Conservation (phyloP, 1,284 basidiomycete genomes). For the Caloboletus inedulis region DNA sequence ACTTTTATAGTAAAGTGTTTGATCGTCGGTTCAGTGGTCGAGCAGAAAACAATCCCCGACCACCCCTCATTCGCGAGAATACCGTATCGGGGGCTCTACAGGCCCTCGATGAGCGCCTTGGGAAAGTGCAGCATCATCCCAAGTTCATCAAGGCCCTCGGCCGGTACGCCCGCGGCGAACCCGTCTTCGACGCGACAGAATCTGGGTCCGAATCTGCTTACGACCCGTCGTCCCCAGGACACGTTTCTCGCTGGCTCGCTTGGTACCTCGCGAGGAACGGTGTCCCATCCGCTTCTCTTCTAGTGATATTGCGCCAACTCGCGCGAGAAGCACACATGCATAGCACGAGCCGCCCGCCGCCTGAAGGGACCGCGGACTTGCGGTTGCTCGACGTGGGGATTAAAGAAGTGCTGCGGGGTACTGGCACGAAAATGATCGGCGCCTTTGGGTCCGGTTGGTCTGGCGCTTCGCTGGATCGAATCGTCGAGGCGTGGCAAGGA, state of each 20-base stretch:
- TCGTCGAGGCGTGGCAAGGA: constrained; percentile 53
- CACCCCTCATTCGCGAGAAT: constrained; percentile 65
- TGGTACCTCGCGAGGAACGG: constrained; percentile 68
- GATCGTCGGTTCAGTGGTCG: constrained; percentile 67
- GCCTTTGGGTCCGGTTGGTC: constrained; percentile 67
- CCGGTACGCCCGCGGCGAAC: constrained; percentile 52
- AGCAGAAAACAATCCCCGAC: constrained; percentile 57
- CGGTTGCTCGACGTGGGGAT: constrained; percentile 55
- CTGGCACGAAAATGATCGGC: constrained; percentile 65
- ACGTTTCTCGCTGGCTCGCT: constrained; percentile 41
- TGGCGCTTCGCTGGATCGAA: constrained; percentile 58
- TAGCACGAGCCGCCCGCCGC: constrained; percentile 41
- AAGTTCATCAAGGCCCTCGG: constrained; percentile 46
- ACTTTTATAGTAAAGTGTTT: constrained; percentile 72
- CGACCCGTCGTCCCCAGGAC: constrained; percentile 8
- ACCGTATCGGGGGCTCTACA: constrained; percentile 62
- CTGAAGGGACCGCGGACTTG: constrained; percentile 49
- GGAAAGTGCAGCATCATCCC: constrained; percentile 41
- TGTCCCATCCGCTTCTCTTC: constrained; percentile 62
- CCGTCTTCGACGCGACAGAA: constrained; percentile 27
- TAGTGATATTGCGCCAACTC: constrained; percentile 54
- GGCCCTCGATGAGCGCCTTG: constrained; percentile 56
- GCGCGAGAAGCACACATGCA: constrained; percentile 58
- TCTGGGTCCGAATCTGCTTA: neutral
- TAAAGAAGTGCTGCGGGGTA: constrained; percentile 62